Percentiles rank a stretch among this genome's conserved stretches.
These are phyloP conservation scores for Candida argentea DNA, from an alignment of 805 yeast genomes.

Conservation along the genomic window DNA sequence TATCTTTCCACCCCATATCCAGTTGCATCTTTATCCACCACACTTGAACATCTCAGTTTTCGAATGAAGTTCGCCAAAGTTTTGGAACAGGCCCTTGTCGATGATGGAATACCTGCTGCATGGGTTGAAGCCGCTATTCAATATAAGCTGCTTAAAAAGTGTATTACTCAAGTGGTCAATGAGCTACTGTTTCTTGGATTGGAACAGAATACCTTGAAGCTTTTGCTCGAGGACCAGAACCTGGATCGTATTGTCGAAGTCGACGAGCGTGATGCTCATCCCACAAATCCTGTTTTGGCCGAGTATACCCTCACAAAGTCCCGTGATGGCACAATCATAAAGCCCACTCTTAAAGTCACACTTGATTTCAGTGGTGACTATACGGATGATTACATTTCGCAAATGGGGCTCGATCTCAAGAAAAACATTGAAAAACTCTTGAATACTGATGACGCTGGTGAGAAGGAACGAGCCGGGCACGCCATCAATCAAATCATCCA, in stretches of 20 bases:
- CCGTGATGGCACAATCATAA: constrained; percentile 11
- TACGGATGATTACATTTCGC: constrained; percentile 24
- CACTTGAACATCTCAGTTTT: too few relatives aligned
- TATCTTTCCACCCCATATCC: too few relatives aligned
- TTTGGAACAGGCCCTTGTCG: constrained; percentile 51
- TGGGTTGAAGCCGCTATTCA: constrained; percentile 66
- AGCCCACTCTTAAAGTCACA: constrained; percentile 29
- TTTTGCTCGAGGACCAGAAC: constrained; percentile 21
- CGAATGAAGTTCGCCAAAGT: constrained; percentile 70
- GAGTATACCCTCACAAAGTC: constrained; percentile 29
- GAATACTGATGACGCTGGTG: constrained; percentile 13
- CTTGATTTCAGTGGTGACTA: constrained; percentile 20
- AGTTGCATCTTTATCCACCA: too few relatives aligned
- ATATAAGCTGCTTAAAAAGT: constrained; percentile 60
- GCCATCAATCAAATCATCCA: constrained; percentile 14
- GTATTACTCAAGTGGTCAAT: constrained; percentile 52
- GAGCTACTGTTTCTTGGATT: constrained; percentile 55
- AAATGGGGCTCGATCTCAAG: constrained; percentile 19
- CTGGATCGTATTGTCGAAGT: constrained; percentile 20
- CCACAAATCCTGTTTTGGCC: constrained; percentile 31
- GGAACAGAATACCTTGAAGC: constrained; percentile 32
- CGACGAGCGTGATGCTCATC: constrained; percentile 20
- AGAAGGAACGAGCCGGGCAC: constrained; percentile 4
- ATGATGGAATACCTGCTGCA: constrained; percentile 52
- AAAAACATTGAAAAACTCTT: constrained; percentile 15